Percentiles rank a stretch among this genome's conserved stretches.
phyloP scores from a whole-genome alignment of 2,329 filamentous ascomycete genomes.

The Aureobasidium leucospermi region DNA sequence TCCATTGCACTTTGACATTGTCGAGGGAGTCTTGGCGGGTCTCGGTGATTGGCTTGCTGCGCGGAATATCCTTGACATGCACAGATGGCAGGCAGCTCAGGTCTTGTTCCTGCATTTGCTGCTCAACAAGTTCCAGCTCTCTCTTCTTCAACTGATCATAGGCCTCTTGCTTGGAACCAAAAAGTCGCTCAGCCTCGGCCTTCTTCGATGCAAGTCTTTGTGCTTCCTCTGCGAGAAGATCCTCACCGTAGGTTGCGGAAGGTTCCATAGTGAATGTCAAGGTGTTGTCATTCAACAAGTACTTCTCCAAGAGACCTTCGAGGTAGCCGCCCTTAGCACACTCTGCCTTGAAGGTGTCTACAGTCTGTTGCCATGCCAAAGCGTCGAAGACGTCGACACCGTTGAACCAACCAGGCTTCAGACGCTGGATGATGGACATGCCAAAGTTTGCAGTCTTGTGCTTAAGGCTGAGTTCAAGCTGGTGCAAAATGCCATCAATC shows the following conservation, averaged over 20 bases:
- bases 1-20: conserved; percentile 73
- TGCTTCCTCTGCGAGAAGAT: conserved; percentile 70
- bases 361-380: conserved; percentile 83
- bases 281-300: conserved; percentile 77
- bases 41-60: conserved; percentile 68
- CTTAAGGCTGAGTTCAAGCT: conserved; percentile 85
- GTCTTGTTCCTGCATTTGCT: conserved; percentile 55
- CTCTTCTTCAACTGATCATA: conserved; percentile 64
- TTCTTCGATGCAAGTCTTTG: conserved; percentile 69
- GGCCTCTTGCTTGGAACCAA: conserved; percentile 65
- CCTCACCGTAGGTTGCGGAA: conserved; percentile 64
- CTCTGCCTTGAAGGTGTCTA: conserved; percentile 70
- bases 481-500: conserved; percentile 88
- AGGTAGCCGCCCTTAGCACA: conserved; percentile 73
- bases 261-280: conserved; percentile 94
- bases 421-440: conserved; percentile 77
- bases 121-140: conserved; percentile 70
- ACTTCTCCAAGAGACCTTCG: conserved; percentile 79
- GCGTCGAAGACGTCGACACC: conserved; percentile 88
- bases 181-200: conserved; percentile 56
- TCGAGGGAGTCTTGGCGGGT: conserved; percentile 50
- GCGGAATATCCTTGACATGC: conserved; percentile 80
- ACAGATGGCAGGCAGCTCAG: conserved; percentile 83
- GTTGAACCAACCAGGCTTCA: conserved; percentile 92
- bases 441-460: conserved; percentile 97